Evolutionary conservation across 768 basidiomycete species (phyloP), one percentile per base, ranked within the genome.

Genomic region (Leucocoprinus sp.): DNA sequence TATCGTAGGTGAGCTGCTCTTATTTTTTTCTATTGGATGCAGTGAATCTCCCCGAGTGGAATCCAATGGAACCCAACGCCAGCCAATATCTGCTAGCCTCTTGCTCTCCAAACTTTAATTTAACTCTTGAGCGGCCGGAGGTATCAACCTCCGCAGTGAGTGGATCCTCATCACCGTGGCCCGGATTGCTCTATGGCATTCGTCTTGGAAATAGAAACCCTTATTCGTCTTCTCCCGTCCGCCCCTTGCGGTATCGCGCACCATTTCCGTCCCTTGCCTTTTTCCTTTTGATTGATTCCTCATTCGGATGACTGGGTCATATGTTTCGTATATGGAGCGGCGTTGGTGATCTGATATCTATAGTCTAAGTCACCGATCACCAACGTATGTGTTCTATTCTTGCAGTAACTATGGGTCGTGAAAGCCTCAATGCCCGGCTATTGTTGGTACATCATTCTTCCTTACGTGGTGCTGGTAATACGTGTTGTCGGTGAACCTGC

Each of bases 1-100:
- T 56, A 64, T 90, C 27, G 72, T 80, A 49, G 85, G 87, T 82
- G 57, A 49, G 71, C 33, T 44, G 31, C 44, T 36, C 26, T 48
- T 51, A 39, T 45, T 37, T 49, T 46, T 29, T 8, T 24, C 17
- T 29, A 28, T 27, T 29, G 15, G 12, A 17, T 26, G 21, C 8
- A 27, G 22, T 37, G 21, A n/a, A 35, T 31, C 15, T 17, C 38
- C 45, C 28, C 18, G 22, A 17, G 18, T 45, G 38, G 31, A 40
- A 42, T 47, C 46, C 38, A 17, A 19, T 22, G 34, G 19, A 34
- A 29, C 27, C 19, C 34, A 15, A 35, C 18, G 35, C 15, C 27
- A 38, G 9, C 27, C 21, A n/a, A n/a, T n/a, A 47, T 40, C 33
- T 27, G 46, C 29, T 41, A 35, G 17, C 23, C n/a, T 34, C 15